phyloP scores from a whole-genome alignment of 2,329 filamentous ascomycete genomes.

The Venturia pyrina region DNA sequence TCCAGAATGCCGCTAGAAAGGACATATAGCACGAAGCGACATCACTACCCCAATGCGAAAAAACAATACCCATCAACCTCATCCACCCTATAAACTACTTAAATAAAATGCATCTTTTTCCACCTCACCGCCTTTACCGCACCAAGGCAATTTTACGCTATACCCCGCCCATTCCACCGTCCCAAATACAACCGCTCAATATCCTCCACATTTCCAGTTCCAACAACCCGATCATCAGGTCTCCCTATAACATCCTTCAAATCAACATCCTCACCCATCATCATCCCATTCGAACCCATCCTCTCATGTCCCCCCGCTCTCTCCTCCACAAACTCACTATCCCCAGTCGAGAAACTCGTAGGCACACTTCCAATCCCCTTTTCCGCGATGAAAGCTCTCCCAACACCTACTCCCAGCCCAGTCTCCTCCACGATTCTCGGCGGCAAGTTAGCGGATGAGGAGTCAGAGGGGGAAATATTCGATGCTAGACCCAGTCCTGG shows the following conservation, averaged over 20 bases:
- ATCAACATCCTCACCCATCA: not conserved
- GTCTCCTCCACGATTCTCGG: no score
- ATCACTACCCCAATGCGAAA: no score
- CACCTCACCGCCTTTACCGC: no score
- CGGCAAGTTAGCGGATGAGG: not conserved
- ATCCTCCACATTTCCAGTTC: not conserved
- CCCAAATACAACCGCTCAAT: constrained; percentile 9
- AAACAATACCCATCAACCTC: no score
- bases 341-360: not conserved
- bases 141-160: no score
- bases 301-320: not conserved
- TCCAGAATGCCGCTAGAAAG: no score
- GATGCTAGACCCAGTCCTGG: not conserved
- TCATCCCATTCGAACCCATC: not conserved
- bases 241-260: not conserved
- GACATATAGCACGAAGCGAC: no score
- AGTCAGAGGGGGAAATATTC: not conserved
- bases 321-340: not conserved
- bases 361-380: not conserved
- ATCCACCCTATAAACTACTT: no score
- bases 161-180: not conserved
- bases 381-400: not conserved
- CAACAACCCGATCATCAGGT: not conserved
- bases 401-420: not conserved
- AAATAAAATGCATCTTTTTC: no score